Conservation (phyloP, 805 yeast genomes). For the Nakazawaea ambrosiae region DNA sequence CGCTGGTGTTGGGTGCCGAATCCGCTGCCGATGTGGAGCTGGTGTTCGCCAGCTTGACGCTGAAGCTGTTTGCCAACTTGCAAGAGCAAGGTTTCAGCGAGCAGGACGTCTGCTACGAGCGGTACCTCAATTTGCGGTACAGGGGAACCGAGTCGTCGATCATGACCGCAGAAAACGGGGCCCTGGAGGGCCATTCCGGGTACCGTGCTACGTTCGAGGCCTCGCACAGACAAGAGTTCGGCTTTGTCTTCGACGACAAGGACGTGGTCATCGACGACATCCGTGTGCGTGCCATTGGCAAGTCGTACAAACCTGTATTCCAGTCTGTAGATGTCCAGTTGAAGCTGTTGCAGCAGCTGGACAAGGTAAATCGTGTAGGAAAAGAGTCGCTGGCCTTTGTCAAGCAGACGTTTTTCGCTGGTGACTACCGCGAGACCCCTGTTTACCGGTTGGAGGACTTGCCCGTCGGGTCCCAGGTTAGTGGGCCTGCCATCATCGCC, state of each 20-base stretch:
- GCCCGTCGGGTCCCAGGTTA: conserved; percentile 40
- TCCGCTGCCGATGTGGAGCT: conserved; percentile 28
- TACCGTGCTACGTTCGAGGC: conserved; percentile 35
- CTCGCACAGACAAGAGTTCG: conserved; percentile 65
- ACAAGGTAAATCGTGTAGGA: conserved; percentile 17
- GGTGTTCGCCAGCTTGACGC: conserved; percentile 38
- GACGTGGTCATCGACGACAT: conserved; percentile 64
- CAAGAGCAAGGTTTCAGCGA: conserved; percentile 46
- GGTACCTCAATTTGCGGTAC: conserved; percentile 70
- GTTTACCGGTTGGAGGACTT: conserved; percentile 51
- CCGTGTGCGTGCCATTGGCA: conserved; percentile 70
- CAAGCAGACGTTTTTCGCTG: conserved; percentile 52
- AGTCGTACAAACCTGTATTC: conserved; percentile 35
- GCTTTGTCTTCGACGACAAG: conserved; percentile 53
- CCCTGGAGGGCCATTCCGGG: conserved; percentile 19
- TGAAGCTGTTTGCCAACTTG: conserved; percentile 34
- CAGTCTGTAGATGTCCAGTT: conserved; percentile 48
- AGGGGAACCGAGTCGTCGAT: conserved; percentile 86
- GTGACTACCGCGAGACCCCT: conserved; percentile 41
- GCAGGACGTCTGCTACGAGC: conserved; percentile 45
- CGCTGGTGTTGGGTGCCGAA: conserved; percentile 30
- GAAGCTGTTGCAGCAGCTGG: conserved; percentile 22
- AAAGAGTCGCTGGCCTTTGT: conserved; percentile 23
- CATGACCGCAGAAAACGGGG: conserved; percentile 36
- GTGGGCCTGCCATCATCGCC: conserved; percentile 72